Evolutionary conservation across 345 rosid species (phyloP), one percentile per base, ranked within the genome.

Genomic region (Pelargonium nanum): DNA sequence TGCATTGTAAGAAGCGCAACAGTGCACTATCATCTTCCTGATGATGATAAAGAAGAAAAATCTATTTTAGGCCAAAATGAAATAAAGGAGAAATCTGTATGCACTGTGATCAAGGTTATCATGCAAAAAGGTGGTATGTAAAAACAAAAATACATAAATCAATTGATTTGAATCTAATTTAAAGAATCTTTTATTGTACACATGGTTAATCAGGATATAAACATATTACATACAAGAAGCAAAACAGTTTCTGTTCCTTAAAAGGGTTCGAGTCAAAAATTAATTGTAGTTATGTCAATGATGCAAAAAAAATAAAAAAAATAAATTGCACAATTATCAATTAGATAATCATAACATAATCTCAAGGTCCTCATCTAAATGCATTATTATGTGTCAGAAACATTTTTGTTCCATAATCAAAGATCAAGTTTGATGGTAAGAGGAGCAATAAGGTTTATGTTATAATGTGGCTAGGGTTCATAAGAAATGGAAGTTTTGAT

Each of bases 21-120:
- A 93, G 97, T 56, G 95, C 77, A 68, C 84, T 82, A 65, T 93
- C 97, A 78, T 89, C 97, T 86, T 93, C 99, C 99, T 93, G 64
- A 58, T 61, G 58, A 64, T 17, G 57, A 68, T 25, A 53, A 16
- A 53, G 25, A 58, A 54, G 25, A 56, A 77, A 66, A 71, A 40
- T 40, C 56, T 24, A 63, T 53, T 22, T 58, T 58, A 59, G 48
- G 48, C 15, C 16, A 40, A 40, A 40, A 40, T n/a, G n/a, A n/a
- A n/a, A n/a, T n/a, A n/a, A n/a, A n/a, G n/a, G n/a, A n/a, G n/a
- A n/a, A n/a, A n/a, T n/a, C n/a, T n/a, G n/a, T n/a, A 40, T 9
- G 40, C 48, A 40, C 10, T 30, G 4, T 30, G 40, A 30, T 30
- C 40, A 5, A 30, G 40, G 40, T 30, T 30, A 30, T 30, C 40